Evolutionary conservation across 106 monocot species (phyloP), one percentile per base, ranked within the genome.

Genomic region (Allium cepa): DNA sequence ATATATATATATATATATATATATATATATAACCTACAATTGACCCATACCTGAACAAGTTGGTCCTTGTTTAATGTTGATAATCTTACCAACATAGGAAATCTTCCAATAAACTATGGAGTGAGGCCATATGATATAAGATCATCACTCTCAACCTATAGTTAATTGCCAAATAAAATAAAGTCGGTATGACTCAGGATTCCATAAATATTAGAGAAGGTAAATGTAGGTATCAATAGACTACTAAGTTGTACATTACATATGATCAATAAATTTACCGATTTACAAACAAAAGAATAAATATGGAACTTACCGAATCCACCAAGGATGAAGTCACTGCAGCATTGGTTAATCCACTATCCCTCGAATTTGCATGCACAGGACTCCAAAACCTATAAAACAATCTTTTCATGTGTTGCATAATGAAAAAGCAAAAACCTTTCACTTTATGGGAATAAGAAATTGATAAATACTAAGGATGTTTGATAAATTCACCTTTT

Each of bases 311-410:
- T 81, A 97, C 97, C 8, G 84, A 72, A 81, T 97, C 97, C 78
- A 97, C 80, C 64, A 97, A 82, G 48, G 92, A 80, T 67, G 97
- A 97, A 63, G 97, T 84, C 68, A 97, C 78, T 36, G 80, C 68
- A 56, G 85, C 83, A 83, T 84, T 86, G 71, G 89, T 87, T 65
- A 90, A 71, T 52, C 84, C 87, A 75, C 84, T 65, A 73, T 80
- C 77, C 85, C 92, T 92, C 96, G 88, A 88, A 71, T 86, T 96
- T 69, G 92, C 79, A 49, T 91, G 91, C 14, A 96, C 92, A 75
- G 91, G 97, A 78, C 97, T 57, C 97, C 97, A 83, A 97, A 97
- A 50, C 97, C 97, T 76, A 97, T 97, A 52, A 92, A 97, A 56
- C 92, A 97, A 80, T 97, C 92, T 73, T 97, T 92, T 57, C 92